Evolutionary conservation across 768 basidiomycete species (phyloP).

Genomic region (Pulveroboletus sp.): DNA sequence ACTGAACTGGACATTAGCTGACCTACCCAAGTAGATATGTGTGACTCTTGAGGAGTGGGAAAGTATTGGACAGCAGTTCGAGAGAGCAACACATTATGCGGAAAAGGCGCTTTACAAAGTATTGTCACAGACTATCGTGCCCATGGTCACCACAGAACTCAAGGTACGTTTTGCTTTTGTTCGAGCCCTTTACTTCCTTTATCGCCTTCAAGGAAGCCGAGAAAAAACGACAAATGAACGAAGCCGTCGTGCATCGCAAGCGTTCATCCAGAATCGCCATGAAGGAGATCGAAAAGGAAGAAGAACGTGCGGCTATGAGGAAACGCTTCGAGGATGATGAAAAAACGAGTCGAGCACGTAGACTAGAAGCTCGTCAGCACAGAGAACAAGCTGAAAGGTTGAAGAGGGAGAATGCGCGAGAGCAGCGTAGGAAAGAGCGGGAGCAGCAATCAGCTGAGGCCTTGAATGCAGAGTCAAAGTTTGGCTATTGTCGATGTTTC

Average conservation of each 20-base stretch:
- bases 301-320: constrained; percentile 57
- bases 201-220: constrained; percentile 52
- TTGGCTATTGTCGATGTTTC: not conserved
- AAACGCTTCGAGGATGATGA: constrained; percentile 66
- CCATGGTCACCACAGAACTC: constrained; percentile 64
- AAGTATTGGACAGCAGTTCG: constrained; percentile 69
- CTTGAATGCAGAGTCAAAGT: constrained; percentile 13
- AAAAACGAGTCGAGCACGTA: constrained; percentile 59
- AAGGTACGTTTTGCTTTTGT: constrained; percentile 39
- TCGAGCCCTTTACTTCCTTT: not conserved
- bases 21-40: constrained; percentile 58
- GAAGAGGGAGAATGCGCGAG: constrained; percentile 58
- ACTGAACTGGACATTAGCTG: not conserved
- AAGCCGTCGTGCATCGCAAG: constrained; percentile 81
- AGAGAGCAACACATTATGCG: constrained; percentile 70
- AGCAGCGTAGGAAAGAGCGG: constrained; percentile 41
- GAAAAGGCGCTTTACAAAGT: constrained; percentile 78
- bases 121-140: constrained; percentile 64
- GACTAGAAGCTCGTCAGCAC: constrained; percentile 54
- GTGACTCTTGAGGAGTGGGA: constrained; percentile 86
- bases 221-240: constrained; percentile 60
- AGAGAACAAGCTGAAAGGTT: constrained; percentile 56
- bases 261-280: constrained; percentile 86
- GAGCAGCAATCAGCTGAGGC: constrained; percentile 25
- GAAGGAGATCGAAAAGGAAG: constrained; percentile 77